Evolutionary conservation across 2,329 filamentous ascomycete genomes (phyloP).

Genomic region (Chaetomium globosum): DNA sequence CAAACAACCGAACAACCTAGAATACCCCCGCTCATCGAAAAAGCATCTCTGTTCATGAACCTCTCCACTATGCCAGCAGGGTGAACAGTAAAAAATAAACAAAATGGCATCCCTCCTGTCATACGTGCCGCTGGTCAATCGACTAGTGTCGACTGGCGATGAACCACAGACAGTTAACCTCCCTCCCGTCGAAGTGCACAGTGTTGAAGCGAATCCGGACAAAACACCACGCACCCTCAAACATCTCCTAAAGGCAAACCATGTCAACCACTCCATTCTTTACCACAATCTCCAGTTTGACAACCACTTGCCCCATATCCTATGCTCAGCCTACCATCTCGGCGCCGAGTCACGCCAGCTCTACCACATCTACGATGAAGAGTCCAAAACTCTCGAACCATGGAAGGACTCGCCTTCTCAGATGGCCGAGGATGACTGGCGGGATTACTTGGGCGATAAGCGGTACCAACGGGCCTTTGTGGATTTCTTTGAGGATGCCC

Average conservation of each 20-base stretch:
- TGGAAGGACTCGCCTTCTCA: conserved; percentile 87
- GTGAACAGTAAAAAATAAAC: neutral
- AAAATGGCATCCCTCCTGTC: conserved; percentile 40
- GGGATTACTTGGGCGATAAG: conserved; percentile 75
- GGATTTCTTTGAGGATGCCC: conserved; percentile 92
- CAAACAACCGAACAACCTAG: neutral
- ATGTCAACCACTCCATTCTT: conserved; percentile 83
- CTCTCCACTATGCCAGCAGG: neutral
- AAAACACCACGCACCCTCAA: conserved; percentile 82
- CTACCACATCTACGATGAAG: conserved; percentile 77
- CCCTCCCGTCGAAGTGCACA: conserved; percentile 70
- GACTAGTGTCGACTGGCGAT: conserved; percentile 34
- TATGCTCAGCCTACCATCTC: conserved; percentile 83
- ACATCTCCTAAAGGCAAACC: conserved; percentile 87
- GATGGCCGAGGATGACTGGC: conserved; percentile 81
- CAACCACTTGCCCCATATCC: conserved; percentile 81
- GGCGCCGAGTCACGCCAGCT: conserved; percentile 74
- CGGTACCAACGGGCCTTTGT: conserved; percentile 87
- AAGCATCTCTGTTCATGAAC: neutral
- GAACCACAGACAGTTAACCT: conserved; percentile 54
- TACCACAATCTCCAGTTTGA: conserved; percentile 74
- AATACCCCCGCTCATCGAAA: neutral
- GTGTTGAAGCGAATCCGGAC: conserved; percentile 77
- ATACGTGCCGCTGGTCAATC: conserved; percentile 40
- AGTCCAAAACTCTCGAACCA: conserved; percentile 70